These are phyloP conservation scores for Purshia tridentata DNA, from an alignment of 306 rosid genomes.

Conservation along the genomic window DNA sequence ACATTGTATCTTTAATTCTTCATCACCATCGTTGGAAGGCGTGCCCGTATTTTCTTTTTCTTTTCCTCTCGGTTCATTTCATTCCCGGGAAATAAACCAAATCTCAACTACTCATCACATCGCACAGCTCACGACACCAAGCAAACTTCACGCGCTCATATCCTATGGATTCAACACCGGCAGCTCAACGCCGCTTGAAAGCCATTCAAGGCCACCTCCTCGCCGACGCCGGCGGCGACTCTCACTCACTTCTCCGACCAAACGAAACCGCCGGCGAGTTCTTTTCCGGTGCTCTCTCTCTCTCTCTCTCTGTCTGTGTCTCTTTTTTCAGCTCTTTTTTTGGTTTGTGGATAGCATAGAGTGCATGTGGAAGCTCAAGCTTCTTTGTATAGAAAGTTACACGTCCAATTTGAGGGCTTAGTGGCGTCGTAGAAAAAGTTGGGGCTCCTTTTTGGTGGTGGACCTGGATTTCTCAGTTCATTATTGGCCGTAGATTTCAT, in stretches of 20 bases:
- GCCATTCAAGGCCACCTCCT: conserved; percentile 60
- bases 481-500: background rate
- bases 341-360: background rate
- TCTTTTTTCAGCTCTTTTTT: background rate
- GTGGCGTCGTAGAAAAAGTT: background rate
- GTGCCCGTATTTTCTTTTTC: background rate
- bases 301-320: background rate
- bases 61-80: background rate
- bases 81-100: background rate
- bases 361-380: background rate
- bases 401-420: background rate
- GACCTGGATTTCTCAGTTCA: background rate
- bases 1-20: background rate
- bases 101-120: background rate
- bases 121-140: background rate
- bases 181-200: conserved; percentile 70
- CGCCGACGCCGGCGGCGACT: conserved; percentile 42
- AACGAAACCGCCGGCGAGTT: conserved; percentile 79
- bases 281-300: conserved; percentile 47
- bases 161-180: conserved; percentile 59
- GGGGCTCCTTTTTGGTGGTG: background rate
- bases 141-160: background rate
- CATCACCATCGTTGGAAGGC: conserved; percentile 1
- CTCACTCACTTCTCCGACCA: conserved; percentile 47
- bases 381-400: background rate